Evolutionary conservation across 345 rosid species (phyloP).

Genomic region (Microthlaspi erraticum): DNA sequence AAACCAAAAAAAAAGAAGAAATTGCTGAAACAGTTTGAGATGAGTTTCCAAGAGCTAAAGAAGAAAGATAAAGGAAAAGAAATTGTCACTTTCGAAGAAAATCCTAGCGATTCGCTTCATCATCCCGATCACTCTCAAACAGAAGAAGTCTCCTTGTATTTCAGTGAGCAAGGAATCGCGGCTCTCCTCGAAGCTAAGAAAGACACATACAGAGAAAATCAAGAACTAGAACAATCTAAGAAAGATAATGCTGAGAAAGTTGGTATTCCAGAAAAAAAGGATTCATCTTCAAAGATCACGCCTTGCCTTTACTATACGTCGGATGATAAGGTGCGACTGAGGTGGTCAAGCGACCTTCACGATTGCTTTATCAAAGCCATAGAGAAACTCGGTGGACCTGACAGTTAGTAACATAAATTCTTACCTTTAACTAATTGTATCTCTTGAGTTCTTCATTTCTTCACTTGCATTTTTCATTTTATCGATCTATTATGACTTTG

Average conservation of each 20-base stretch:
- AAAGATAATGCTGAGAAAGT: neutral
- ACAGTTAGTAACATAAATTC: slow-evolving; percentile 34
- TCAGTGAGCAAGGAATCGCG: slow-evolving; percentile 17
- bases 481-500: slow-evolving; percentile 5
- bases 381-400: slow-evolving; percentile 37
- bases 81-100: slow-evolving; percentile 5
- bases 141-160: slow-evolving; percentile 13
- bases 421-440: neutral
- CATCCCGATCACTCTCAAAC: slow-evolving; percentile 4
- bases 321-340: slow-evolving; percentile 37
- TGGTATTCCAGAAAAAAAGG: slow-evolving; percentile 8
- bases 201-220: neutral
- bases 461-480: slow-evolving; percentile 10
- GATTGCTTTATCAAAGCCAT: slow-evolving; percentile 39
- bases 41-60: slow-evolving; percentile 32
- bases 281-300: slow-evolving; percentile 38
- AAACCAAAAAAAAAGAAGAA: neutral
- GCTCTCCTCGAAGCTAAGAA: neutral
- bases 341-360: slow-evolving; percentile 44
- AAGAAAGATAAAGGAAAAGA: slow-evolving; percentile 41
- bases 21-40: slow-evolving; percentile 3
- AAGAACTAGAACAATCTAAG: neutral
- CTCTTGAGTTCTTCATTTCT: slow-evolving; percentile 3
- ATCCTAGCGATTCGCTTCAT: neutral
- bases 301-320: slow-evolving; percentile 36